A percentile compares a stretch with the other conserved stretches of the same genome.
Conservation (phyloP, 805 yeast genomes). For the Candida ulmi region DNA sequence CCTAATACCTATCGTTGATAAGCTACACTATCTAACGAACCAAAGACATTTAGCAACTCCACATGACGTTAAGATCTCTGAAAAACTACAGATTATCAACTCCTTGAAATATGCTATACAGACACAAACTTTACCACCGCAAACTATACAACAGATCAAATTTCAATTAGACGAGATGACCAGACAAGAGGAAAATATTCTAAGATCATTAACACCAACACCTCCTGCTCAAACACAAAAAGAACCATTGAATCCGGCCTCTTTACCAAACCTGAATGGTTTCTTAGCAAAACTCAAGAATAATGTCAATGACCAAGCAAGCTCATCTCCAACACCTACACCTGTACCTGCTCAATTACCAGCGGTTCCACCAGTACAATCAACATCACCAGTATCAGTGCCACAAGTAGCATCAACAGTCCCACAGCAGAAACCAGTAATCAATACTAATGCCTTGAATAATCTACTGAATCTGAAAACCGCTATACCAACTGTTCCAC, state of each 20-base stretch:
- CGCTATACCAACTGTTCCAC: conserved; percentile 5
- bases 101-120: conserved; percentile 31
- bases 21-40: conserved; percentile 26
- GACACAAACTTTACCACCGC: conserved; percentile 26
- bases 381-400: too few relatives aligned
- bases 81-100: conserved; percentile 28
- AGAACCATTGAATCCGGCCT: too few relatives aligned
- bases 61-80: conserved; percentile 22
- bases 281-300: too few relatives aligned
- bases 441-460: conserved; percentile 9
- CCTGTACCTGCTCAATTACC: too few relatives aligned
- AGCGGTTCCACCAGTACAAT: too few relatives aligned
- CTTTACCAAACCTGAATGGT: conserved; percentile 2
- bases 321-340: neutral
- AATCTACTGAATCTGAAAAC: conserved; percentile 14
- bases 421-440: too few relatives aligned
- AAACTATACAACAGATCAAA: conserved; percentile 30
- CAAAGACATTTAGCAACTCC: conserved; percentile 27
- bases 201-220: conserved; percentile 23
- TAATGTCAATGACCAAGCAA: too few relatives aligned
- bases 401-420: neutral
- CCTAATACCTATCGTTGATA: conserved; percentile 30
- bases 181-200: conserved; percentile 31
- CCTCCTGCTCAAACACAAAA: conserved; percentile 14
- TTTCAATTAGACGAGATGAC: conserved; percentile 30